Base-by-base conservation (phyloP, 2,329 filamentous ascomycete genomes). In the Venturia carpophila region DNA sequence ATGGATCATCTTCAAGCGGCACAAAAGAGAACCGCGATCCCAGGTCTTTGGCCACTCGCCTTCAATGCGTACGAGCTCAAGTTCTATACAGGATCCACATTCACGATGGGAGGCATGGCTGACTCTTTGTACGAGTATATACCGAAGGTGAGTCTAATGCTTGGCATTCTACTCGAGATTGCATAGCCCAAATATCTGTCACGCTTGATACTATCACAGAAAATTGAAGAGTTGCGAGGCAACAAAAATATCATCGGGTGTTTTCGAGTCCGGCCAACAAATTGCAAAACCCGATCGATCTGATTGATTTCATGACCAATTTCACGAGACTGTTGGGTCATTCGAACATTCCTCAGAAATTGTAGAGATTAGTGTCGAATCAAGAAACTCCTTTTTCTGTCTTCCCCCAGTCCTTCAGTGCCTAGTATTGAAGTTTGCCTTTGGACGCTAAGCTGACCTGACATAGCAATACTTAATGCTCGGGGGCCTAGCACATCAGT, bases 401-500 rank as follows among this genome's bases (percentile, higher is more conserved):
- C 19, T 47, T 10, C 17, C 45, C 11, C 21, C n/a, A n/a, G 45
- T 47, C 10, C 11, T 24, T 24, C n/a, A 47, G 10, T 24, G n/a
- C n/a, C n/a, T n/a, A 15, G 9, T 52, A 15, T 52, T 27, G 21
- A 52, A 4, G 6, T 52, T 21, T 27, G 11, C 47, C 11, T 52
- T 15, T 10, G 3, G 7, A 27, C 21, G 11, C 21, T 27, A 4
- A 9, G 47, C 47, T 56, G 30, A 47, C 34, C 21, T 13, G 9
- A 5, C 1, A 27, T 24, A 67, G 68, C 71, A 92, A 78, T 89
- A 88, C 71, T 77, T 94, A 15, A 82, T 96, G 5, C 83, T 96
- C 1, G 90, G 90, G 66, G 92, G 91, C 0, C 80, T 86, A 1
- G 84, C 87, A 68, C 77, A 82, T 39, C 89, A 91, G 72, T 95